Evolutionary conservation across 441 rosid species (phyloP), one percentile per base, ranked within the genome.

Genomic region (Adansonia gregorii): DNA sequence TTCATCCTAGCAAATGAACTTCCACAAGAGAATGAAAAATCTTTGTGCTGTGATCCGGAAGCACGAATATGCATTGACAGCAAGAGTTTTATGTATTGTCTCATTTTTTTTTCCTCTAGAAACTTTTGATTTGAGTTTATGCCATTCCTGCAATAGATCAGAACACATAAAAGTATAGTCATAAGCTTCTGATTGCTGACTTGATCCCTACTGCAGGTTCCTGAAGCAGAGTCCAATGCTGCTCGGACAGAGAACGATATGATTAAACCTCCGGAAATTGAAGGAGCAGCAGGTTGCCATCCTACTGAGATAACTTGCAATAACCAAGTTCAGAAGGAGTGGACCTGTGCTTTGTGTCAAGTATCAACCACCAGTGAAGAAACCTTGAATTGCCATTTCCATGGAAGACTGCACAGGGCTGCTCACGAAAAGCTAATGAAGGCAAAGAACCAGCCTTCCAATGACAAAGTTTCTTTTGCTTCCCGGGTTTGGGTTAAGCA

Each of bases 321-420:
- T n/a, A 27, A 63, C 52, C 64, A 63, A 73, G 51, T 64, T 39
- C 76, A 55, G 48, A 71, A 65, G 58, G 75, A 69, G 52, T 73
- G 84, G 82, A 51, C 80, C 1, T 85, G 84, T 63, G 74, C 80
- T 9, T 1, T 66, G 72, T 80, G 82, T 76, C 83, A 80, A 51
- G 76, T 78, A n/a, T 80, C 56, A 39, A 48, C 72, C 8, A 4
- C 66, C n/a, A 51, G 84, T 66, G 84, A 82, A 79, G n/a, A 2
- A 67, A 43, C 12, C 43, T 69, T 80, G 77, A 60, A 65, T 24
- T 35, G 48, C 55, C 87, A 84, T 67, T 76, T 84, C 45, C 58
- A 60, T 68, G 87, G 85, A 46, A 79, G 20, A 19, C 66, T 70
- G 19, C 85, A 84, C 39, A 56, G 35, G 65, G 64, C 17, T 11